Evolutionary conservation across 2,329 filamentous ascomycete genomes (phyloP).

Genomic region (Lasiodiplodia citricola): DNA sequence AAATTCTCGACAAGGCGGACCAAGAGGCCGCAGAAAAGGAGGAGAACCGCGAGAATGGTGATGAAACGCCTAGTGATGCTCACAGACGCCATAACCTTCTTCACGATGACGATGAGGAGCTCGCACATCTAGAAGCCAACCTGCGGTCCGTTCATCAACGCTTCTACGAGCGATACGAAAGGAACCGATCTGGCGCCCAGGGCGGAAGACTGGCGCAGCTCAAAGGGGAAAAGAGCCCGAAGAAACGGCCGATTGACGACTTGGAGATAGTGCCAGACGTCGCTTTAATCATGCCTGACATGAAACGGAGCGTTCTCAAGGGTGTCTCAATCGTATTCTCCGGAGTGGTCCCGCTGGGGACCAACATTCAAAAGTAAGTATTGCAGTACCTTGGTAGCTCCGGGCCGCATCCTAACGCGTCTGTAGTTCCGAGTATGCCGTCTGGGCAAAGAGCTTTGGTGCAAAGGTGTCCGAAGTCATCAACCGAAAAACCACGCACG

Average conservation of each 20-base stretch:
- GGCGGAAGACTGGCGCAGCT: slow-evolving; percentile 56
- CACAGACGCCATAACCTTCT: slow-evolving; percentile 74
- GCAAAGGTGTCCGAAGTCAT: slow-evolving; percentile 69
- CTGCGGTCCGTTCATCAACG: slow-evolving; percentile 74
- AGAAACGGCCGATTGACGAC: slow-evolving; percentile 54
- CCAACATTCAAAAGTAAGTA: slow-evolving; percentile 69
- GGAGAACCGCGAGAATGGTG: slow-evolving; percentile 49
- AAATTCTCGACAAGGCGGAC: slow-evolving; percentile 85
- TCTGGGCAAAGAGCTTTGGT: slow-evolving; percentile 87
- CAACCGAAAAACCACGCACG: slow-evolving; percentile 64
- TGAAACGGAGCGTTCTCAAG: slow-evolving; percentile 78
- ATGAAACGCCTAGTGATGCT: slow-evolving; percentile 45
- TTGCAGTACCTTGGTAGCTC: background rate
- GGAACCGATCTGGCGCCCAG: slow-evolving; percentile 49
- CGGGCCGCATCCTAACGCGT: background rate
- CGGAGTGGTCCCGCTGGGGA: slow-evolving; percentile 83
- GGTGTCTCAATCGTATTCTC: slow-evolving; percentile 85
- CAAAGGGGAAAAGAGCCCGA: slow-evolving; percentile 56
- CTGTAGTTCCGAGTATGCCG: slow-evolving; percentile 75
- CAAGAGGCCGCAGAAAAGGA: slow-evolving; percentile 64
- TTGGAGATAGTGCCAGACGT: slow-evolving; percentile 78
- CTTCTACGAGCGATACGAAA: slow-evolving; percentile 86
- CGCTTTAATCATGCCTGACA: slow-evolving; percentile 77
- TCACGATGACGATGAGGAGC: slow-evolving; percentile 84
- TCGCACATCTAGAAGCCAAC: slow-evolving; percentile 76